These are phyloP conservation scores for Cunninghamia lanceolata DNA, from an alignment of 75 land plant genomes.

Conservation along the genomic window DNA sequence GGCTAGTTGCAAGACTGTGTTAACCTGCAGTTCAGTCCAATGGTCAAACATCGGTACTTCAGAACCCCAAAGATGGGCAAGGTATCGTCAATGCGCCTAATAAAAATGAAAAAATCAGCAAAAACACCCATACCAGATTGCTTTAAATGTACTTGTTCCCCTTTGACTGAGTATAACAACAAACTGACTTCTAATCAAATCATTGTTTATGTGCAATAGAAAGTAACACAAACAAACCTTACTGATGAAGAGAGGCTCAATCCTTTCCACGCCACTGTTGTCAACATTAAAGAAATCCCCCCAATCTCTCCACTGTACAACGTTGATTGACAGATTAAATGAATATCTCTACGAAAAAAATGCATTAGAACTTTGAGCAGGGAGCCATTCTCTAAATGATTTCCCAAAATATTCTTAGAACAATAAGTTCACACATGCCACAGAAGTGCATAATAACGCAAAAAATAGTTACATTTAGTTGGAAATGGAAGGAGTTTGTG, in stretches of 20 bases:
- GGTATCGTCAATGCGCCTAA: neutral
- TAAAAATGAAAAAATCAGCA: neutral
- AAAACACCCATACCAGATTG: neutral
- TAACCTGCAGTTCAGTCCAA: constrained; percentile 54
- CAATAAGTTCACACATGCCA: neutral
- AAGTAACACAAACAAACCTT: constrained; percentile 48
- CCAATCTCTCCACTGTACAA: constrained; percentile 76
- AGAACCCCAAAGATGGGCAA: neutral
- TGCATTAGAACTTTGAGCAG: neutral
- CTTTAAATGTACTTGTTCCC: neutral
- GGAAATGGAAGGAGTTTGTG: neutral
- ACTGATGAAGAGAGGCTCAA: constrained; percentile 89
- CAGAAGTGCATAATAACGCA: neutral
- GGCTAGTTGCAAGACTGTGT: constrained; percentile 80
- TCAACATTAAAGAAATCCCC: constrained; percentile 72
- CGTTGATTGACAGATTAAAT: neutral
- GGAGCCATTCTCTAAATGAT: neutral
- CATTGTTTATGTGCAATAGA: neutral
- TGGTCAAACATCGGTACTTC: neutral
- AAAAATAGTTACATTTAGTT: neutral
- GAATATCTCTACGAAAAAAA: neutral
- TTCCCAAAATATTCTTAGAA: neutral
- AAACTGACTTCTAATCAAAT: neutral
- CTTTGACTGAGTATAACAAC: neutral
- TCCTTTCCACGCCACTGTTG: constrained; percentile 50